Conservation (phyloP, 1,139 yeast genomes). For the Lodderomyces parapsilosis region DNA sequence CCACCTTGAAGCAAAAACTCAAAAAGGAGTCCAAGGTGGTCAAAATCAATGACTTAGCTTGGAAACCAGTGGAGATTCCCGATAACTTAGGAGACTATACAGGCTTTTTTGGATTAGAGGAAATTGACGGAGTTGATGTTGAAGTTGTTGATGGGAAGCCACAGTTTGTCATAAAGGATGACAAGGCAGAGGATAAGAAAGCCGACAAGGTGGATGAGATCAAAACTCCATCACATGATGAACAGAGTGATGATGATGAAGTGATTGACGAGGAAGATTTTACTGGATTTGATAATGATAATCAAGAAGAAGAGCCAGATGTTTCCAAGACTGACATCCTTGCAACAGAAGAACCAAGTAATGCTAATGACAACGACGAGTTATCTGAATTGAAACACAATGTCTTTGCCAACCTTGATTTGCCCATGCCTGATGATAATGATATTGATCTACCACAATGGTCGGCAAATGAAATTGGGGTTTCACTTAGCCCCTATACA, state of each 20-base stretch:
- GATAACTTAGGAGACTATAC: conserved; percentile 83
- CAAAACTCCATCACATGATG: conserved; percentile 17
- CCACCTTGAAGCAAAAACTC: conserved; percentile 32
- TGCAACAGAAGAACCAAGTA: not conserved
- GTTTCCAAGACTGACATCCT: conserved; percentile 3
- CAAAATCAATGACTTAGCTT: conserved; percentile 51
- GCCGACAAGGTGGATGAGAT: conserved; percentile 16
- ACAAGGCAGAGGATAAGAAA: conserved; percentile 17
- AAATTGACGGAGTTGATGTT: conserved; percentile 88
- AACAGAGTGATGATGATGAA: conserved; percentile 12
- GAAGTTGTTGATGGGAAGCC: conserved; percentile 64
- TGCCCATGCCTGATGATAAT: conserved; percentile 39
- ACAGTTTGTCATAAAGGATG: conserved; percentile 56
- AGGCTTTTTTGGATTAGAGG: conserved; percentile 91
- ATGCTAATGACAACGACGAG: conserved; percentile 11
- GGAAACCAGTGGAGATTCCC: conserved; percentile 84
- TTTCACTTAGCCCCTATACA: conserved; percentile 50
- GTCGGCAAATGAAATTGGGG: conserved; percentile 31
- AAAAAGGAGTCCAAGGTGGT: conserved; percentile 43
- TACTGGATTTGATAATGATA: conserved; percentile 26
- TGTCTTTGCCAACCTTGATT: conserved; percentile 24
- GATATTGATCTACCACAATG: conserved; percentile 58
- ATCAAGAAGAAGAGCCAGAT: conserved; percentile 10
- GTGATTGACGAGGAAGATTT: conserved; percentile 22
- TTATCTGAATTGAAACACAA: conserved; percentile 20